Base-by-base conservation (phyloP, 805 yeast species). In the Lipomyces oligophaga region DNA sequence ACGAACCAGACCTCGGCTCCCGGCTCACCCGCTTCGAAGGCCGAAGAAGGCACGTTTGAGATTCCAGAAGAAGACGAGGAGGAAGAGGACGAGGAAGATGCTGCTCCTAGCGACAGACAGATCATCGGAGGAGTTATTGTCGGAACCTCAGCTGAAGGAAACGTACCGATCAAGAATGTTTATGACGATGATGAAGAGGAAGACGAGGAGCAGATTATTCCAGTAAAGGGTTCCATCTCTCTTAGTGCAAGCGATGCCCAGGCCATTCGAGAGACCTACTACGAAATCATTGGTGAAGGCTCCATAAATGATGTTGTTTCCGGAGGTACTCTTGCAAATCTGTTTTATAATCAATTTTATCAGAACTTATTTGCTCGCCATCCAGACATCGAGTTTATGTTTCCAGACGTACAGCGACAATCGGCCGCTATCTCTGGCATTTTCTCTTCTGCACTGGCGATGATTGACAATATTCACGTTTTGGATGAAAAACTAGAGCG, bases 401-500 rank as follows among this genome's bases (percentile, higher is more conserved):
- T 79, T 55, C 83, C 84, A 0, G 73, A 77, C 18, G 73, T 79
- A 44, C 67, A 69, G 41, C 83, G 80, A 61, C 84, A 79, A 63
- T 81, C 83, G 1, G 74, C 74, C 24, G 73, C 83, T 15, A 74
- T 79, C 63, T 81, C 82, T 1, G 83, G 83, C 4, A 79, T 79
- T 34, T 65, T 79, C 60, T 70, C 79, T 31, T 68, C 77, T 34
- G 77, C 83, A 3, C 71, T 79, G 49, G 64, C 71, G 22, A 76
- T 75, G 47, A 64, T 79, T 45, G 83, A 78, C 41, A 75, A 76
- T 55, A 64, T 79, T 44, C 50, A 68, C 2, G 62, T 64, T 18
- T 65, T 79, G 60, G 76, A 77, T 55, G 79, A 73, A 27, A 75
- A 76, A 35, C 64, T 79, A 34, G 67, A 67, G 28, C 72, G 71